Conservation (phyloP, 139 green algal genomes). For the Coelastrella sp. region DNA sequence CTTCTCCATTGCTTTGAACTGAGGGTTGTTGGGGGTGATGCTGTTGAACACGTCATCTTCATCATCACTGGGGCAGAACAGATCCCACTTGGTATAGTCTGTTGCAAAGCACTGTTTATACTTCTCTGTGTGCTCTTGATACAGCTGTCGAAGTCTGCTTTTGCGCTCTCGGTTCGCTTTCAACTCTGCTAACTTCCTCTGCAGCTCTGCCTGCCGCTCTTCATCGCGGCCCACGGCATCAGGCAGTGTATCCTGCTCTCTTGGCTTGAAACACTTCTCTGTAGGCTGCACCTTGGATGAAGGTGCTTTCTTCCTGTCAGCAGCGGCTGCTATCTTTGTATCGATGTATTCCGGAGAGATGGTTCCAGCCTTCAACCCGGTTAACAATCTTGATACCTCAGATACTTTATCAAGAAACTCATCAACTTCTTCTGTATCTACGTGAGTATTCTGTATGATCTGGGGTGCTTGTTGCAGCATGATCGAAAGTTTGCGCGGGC, state of each 20-base stretch:
- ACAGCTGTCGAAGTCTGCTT: constrained; percentile 60
- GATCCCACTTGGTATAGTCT: constrained; percentile 86
- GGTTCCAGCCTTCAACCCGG: constrained; percentile 71
- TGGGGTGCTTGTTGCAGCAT: not conserved
- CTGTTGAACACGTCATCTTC: constrained; percentile 83
- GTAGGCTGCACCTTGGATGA: too few relatives aligned
- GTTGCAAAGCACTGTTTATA: constrained; percentile 47
- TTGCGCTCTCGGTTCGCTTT: constrained; percentile 65
- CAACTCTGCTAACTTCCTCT: constrained; percentile 64
- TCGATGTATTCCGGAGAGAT: constrained; percentile 80
- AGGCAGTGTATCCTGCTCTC: not conserved
- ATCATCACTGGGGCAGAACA: constrained; percentile 86
- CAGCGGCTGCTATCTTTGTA: constrained; percentile 27
- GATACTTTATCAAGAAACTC: constrained; percentile 75
- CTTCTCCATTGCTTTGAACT: constrained; percentile 82
- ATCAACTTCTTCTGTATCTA: constrained; percentile 59
- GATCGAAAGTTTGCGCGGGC: not conserved
- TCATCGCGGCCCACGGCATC: constrained; percentile 40
- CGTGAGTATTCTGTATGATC: not conserved
- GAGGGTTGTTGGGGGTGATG: constrained; percentile 63
- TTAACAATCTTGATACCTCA: constrained; percentile 76
- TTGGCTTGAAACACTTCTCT: too few relatives aligned
- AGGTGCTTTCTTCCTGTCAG: too few relatives aligned
- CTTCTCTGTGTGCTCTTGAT: constrained; percentile 44
- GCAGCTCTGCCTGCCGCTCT: constrained; percentile 44